These are phyloP conservation scores for Epichloe sp. DNA, from an alignment of 2,329 filamentous ascomycete species.

Conservation along the genomic window DNA sequence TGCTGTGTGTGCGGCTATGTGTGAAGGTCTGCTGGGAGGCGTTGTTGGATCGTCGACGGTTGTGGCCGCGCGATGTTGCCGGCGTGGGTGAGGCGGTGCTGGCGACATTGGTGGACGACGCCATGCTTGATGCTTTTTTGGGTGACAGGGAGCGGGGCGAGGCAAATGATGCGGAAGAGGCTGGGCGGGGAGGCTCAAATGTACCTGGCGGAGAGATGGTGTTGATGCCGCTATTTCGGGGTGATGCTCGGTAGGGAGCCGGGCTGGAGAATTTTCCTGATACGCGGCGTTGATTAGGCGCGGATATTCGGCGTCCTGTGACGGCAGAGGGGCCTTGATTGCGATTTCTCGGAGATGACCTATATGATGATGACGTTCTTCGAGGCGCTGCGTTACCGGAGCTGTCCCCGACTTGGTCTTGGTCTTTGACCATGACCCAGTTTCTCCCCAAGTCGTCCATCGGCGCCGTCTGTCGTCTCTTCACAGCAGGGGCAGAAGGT, in stretches of 20 bases:
- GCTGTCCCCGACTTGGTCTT: constrained; percentile 18
- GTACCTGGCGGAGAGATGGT: constrained; percentile 4
- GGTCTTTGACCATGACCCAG: constrained; percentile 56
- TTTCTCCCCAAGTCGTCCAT: constrained; percentile 48
- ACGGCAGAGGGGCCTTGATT: constrained; percentile 19
- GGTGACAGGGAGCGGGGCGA: constrained; percentile 23
- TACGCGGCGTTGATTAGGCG: constrained; percentile 17
- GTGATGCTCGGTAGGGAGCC: not conserved
- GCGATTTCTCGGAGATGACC: constrained; percentile 17
- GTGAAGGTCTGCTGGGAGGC: constrained; percentile 8
- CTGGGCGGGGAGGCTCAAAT: constrained; percentile 9
- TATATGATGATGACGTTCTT: constrained; percentile 12
- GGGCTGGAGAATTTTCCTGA: constrained; percentile 15
- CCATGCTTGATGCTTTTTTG: constrained; percentile 29
- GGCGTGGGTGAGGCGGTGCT: constrained; percentile 15
- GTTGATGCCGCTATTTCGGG: constrained; percentile 23
- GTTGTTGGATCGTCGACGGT: constrained; percentile 7
- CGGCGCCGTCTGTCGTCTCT: constrained; percentile 39
- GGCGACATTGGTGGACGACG: constrained; percentile 1
- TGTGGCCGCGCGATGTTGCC: constrained; percentile 8
- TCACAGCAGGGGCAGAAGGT: constrained; percentile 32
- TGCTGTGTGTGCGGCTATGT: constrained; percentile 33
- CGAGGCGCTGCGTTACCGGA: constrained; percentile 9
- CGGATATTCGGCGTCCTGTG: constrained; percentile 31
- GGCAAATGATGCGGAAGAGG: constrained; percentile 20